Percentiles rank a stretch among this genome's conserved stretches.
These are phyloP conservation scores for Nymphaea thermarum DNA, from an alignment of 164 flowering plant genomes.

Conservation along the genomic window DNA sequence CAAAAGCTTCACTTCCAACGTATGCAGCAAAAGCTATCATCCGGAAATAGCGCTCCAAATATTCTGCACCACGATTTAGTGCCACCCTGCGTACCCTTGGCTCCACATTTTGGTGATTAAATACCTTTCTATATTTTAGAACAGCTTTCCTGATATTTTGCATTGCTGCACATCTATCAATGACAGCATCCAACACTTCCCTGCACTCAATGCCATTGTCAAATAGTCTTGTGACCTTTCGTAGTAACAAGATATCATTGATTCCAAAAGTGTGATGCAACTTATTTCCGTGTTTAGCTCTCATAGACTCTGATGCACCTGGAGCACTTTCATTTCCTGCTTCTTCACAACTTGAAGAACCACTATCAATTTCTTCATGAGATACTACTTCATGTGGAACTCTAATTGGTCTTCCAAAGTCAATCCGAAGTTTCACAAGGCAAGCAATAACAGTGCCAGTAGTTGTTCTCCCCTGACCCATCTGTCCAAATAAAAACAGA, in stretches of 20 bases:
- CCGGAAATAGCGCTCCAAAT: slow-evolving; percentile 87
- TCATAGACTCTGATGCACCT: slow-evolving; percentile 8
- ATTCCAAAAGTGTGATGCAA: slow-evolving; percentile 65
- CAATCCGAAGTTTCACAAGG: slow-evolving; percentile 75
- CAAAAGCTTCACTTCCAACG: slow-evolving; percentile 92
- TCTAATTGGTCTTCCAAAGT: slow-evolving; percentile 69
- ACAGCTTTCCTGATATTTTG: slow-evolving; percentile 95
- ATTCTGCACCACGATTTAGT: slow-evolving; percentile 93
- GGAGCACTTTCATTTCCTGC: slow-evolving; percentile 22
- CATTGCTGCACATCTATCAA: slow-evolving; percentile 90
- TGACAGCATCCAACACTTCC: slow-evolving; percentile 78
- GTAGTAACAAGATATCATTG: slow-evolving; percentile 64
- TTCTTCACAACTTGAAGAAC: slow-evolving; percentile 69
- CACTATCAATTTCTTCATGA: slow-evolving; percentile 37
- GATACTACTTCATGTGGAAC: slow-evolving; percentile 24
- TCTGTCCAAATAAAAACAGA: slow-evolving; percentile 25
- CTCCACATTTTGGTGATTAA: slow-evolving; percentile 87
- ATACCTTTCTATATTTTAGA: slow-evolving; percentile 67
- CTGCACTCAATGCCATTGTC: slow-evolving; percentile 88
- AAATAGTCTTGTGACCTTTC: slow-evolving; percentile 82
- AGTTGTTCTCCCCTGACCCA: slow-evolving; percentile 96
- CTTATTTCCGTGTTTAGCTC: slow-evolving; percentile 22
- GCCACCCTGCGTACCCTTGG: slow-evolving; percentile 85
- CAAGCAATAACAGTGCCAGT: slow-evolving; percentile 97
- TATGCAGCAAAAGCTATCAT: slow-evolving; percentile 94